A percentile compares a stretch with the other conserved stretches of the same genome.
Conservation (phyloP, 2,329 filamentous ascomycete species). For the Pyrenochaeta sp. region DNA sequence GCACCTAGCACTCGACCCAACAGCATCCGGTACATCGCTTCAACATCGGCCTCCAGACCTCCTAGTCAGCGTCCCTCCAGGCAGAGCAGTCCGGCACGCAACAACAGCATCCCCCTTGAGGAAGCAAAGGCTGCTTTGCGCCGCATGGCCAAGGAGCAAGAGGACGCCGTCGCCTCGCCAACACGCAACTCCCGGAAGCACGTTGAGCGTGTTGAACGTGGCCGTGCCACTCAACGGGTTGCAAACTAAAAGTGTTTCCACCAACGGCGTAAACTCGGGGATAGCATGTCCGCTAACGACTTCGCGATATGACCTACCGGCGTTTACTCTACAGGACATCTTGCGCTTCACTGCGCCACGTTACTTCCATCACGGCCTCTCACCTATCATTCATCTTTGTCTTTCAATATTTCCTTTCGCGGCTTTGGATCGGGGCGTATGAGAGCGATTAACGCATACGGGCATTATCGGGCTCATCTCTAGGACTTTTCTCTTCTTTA, state of each 20-base stretch:
- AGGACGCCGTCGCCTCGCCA: constrained; percentile 28
- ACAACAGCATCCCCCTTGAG: constrained; percentile 38
- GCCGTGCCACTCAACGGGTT: constrained; percentile 22
- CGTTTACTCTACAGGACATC: too few species aligned
- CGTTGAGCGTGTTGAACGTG: constrained; percentile 27
- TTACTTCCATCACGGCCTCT: too few species aligned
- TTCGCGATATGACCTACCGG: too few species aligned
- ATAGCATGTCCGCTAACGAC: too few species aligned
- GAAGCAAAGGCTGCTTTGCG: constrained; percentile 37
- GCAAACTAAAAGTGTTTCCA: constrained; percentile 9
- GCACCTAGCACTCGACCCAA: constrained; percentile 36
- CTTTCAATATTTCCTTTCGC: too few species aligned
- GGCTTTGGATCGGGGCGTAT: too few species aligned
- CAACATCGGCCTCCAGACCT: constrained; percentile 25
- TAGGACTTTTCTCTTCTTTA: too few species aligned
- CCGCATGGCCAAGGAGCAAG: constrained; percentile 36
- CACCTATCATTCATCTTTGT: too few species aligned
- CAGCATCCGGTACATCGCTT: constrained; percentile 33
- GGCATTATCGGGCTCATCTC: too few species aligned
- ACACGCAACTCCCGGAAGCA: constrained; percentile 16
- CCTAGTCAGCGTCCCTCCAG: constrained; percentile 33
- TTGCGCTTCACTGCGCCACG: too few species aligned
- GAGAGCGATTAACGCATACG: too few species aligned
- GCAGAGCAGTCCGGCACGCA: constrained; percentile 36
- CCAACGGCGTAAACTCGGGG: not conserved